A percentile compares a stretch with the other conserved stretches of the same genome.
Evolutionary conservation across 345 rosid species (phyloP).

Genomic region (Lepidium didymum): DNA sequence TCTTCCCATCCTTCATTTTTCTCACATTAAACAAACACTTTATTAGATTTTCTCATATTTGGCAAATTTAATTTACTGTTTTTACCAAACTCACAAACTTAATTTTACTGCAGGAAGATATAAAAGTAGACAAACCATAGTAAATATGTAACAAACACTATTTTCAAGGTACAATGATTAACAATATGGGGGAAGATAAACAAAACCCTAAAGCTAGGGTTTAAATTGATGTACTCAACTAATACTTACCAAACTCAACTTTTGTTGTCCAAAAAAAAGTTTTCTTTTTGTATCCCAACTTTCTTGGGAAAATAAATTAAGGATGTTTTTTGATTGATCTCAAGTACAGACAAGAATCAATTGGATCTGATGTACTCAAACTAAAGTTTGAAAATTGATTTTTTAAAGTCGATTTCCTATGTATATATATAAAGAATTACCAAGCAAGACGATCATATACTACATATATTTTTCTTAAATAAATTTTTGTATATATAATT

Average conservation of each 20-base stretch:
- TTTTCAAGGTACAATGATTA: background rate
- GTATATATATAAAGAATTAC: background rate
- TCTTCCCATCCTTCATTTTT: slow-evolving; percentile 61
- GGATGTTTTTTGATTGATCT: slow-evolving; percentile 15
- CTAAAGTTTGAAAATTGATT: background rate
- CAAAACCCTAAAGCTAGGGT: slow-evolving; percentile 23
- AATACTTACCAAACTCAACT: background rate
- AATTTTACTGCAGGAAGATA: background rate
- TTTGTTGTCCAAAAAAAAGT: background rate
- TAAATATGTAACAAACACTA: background rate
- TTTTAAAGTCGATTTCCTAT: too few relatives aligned
- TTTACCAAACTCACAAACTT: background rate
- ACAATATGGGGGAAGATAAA: background rate
- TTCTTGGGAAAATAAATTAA: slow-evolving; percentile 21
- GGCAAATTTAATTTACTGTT: background rate
- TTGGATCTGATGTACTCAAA: slow-evolving; percentile 12
- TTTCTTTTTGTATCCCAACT: background rate
- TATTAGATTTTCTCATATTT: background rate
- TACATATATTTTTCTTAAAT: background rate
- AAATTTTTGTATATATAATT: background rate
- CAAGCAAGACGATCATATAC: background rate
- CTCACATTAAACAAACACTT: background rate
- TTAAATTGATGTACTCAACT: background rate
- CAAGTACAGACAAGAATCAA: slow-evolving; percentile 18
- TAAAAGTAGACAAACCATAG: background rate